Evolutionary conservation across 2,329 filamentous ascomycete genomes (phyloP).

Genomic region (Talaromyces funiculosus): DNA sequence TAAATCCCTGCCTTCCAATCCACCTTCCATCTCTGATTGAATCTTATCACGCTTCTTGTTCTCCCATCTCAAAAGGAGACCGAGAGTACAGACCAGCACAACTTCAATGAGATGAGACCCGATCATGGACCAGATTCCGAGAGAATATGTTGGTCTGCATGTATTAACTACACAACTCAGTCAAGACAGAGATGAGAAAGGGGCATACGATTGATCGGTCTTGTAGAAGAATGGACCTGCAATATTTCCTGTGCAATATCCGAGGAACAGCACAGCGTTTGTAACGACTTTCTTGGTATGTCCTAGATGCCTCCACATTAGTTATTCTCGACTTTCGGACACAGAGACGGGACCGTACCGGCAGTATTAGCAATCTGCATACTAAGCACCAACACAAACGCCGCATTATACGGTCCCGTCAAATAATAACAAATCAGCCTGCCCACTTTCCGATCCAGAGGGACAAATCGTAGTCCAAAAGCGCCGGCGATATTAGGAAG

Average conservation of each 20-base stretch:
- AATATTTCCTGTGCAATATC: constrained; percentile 57
- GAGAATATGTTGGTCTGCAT: constrained; percentile 40
- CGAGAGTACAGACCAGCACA: constrained; percentile 41
- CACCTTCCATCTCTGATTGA: constrained; percentile 43
- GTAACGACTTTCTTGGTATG: constrained; percentile 61
- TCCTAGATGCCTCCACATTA: constrained; percentile 26
- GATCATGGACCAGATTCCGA: constrained; percentile 55
- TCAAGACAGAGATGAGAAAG: background rate
- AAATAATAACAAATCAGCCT: constrained; percentile 56
- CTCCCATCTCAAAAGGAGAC: constrained; percentile 45
- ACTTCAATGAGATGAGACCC: constrained; percentile 51
- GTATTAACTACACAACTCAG: background rate
- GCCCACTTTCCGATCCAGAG: constrained; percentile 45
- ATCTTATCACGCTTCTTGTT: constrained; percentile 47
- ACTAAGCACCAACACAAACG: constrained; percentile 47
- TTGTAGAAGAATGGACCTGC: constrained; percentile 60
- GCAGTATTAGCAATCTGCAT: constrained; percentile 44
- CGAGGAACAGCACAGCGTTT: constrained; percentile 57
- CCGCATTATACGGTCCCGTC: constrained; percentile 51
- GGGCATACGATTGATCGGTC: constrained; percentile 42
- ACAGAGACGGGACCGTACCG: constrained; percentile 21
- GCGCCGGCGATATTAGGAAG: constrained; percentile 56
- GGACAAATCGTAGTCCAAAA: constrained; percentile 53
- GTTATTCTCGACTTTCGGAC: background rate
- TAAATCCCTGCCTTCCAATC: constrained; percentile 43